Conservation (phyloP, 148 eudicot genomes). For the Nyssa sinensis region DNA sequence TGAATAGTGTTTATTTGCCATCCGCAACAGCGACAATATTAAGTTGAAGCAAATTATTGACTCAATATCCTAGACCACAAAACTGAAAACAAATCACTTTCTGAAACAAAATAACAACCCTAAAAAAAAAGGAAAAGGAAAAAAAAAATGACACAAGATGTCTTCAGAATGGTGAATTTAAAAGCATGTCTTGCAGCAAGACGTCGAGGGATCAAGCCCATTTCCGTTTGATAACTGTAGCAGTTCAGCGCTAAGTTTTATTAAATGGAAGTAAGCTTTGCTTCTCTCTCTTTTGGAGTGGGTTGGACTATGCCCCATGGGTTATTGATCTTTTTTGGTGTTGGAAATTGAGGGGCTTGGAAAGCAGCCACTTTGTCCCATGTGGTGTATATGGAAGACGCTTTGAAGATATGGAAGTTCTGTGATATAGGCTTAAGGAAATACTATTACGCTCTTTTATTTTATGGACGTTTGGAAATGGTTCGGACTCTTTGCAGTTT, state of each 20-base stretch:
- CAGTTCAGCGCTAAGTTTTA: not conserved
- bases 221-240: not conserved
- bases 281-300: too few relatives aligned
- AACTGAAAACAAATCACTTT: not conserved
- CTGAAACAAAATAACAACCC: not conserved
- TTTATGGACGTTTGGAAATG: too few relatives aligned
- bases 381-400: too few relatives aligned
- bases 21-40: not conserved
- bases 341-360: too few relatives aligned
- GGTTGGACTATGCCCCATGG: too few relatives aligned
- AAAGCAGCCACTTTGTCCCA: too few relatives aligned
- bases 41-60: not conserved
- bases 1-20: constrained; percentile 6
- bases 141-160: too few relatives aligned
- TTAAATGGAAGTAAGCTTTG: not conserved
- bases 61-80: not conserved
- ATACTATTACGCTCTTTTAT: too few relatives aligned
- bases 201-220: not conserved
- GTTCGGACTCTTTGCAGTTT: too few relatives aligned
- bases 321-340: too few relatives aligned
- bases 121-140: not conserved
- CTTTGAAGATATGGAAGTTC: too few relatives aligned
- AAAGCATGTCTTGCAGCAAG: not conserved
- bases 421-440: too few relatives aligned
- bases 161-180: not conserved